These are phyloP conservation scores for Beverwykella pulmonaria DNA, from an alignment of 495 filamentous ascomycete genomes.

Conservation along the genomic window DNA sequence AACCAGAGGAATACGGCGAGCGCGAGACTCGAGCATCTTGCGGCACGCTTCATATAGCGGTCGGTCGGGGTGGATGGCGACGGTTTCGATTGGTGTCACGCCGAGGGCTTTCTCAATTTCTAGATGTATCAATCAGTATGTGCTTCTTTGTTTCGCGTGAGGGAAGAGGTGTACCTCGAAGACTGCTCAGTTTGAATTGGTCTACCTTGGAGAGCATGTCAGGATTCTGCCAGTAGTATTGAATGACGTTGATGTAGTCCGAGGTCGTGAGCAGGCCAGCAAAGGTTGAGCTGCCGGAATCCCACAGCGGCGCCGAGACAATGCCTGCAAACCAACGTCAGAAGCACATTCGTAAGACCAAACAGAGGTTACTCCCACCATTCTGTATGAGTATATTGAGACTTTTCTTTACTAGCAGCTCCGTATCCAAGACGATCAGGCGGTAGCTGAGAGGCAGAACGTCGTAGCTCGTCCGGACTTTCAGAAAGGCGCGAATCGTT, in stretches of 20 bases:
- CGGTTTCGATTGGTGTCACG: conserved; percentile 88
- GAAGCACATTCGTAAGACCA: background rate
- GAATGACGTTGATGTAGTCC: conserved; percentile 98
- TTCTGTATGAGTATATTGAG: conserved; percentile 96
- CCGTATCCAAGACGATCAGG: conserved; percentile 92
- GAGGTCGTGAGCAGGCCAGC: conserved; percentile 92
- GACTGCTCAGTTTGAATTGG: conserved; percentile 89
- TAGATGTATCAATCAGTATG: conserved; percentile 44
- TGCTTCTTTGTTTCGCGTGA: background rate
- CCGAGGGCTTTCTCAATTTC: conserved; percentile 94
- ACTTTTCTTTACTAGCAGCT: conserved; percentile 94
- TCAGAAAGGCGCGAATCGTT: conserved; percentile 93
- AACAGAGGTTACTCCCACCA: conserved; percentile 59
- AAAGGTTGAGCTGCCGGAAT: conserved; percentile 90
- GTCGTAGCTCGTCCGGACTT: conserved; percentile 95
- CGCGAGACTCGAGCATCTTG: conserved; percentile 89
- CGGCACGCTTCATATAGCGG: conserved; percentile 95
- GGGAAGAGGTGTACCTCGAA: conserved; percentile 67
- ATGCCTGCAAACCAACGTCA: conserved; percentile 65
- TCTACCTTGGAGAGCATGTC: conserved; percentile 86
- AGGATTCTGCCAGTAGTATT: conserved; percentile 99
- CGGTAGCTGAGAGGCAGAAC: conserved; percentile 97
- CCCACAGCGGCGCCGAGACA: conserved; percentile 97
- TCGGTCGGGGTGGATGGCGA: conserved; percentile 85
- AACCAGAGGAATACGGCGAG: conserved; percentile 90